phyloP scores from a whole-genome alignment of 345 rosid species.

The Bruguiera parviflora region DNA sequence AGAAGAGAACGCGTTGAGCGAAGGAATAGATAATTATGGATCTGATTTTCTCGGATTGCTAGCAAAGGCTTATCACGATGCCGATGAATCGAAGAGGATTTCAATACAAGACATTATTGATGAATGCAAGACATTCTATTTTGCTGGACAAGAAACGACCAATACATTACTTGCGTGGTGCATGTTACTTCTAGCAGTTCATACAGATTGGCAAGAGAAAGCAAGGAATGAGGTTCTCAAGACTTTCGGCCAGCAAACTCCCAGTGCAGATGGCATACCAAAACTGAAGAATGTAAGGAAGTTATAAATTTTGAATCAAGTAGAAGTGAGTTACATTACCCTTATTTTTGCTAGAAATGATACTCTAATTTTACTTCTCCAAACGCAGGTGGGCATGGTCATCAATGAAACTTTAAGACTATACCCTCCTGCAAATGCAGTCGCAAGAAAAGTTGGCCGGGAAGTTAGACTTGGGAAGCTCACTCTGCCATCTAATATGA shows the following conservation, averaged over 20 bases:
- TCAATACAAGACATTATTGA: slow-evolving; percentile 29
- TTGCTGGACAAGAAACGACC: slow-evolving; percentile 35
- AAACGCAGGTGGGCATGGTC: slow-evolving; percentile 16
- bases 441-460: slow-evolving; percentile 8
- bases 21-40: slow-evolving; percentile 11
- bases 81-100: slow-evolving; percentile 17
- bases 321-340: no score
- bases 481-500: slow-evolving; percentile 15
- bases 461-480: slow-evolving; percentile 23
- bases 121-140: slow-evolving; percentile 41
- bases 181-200: slow-evolving; percentile 27
- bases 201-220: slow-evolving; percentile 46
- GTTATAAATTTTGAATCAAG: no score
- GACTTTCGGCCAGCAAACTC: slow-evolving; percentile 26
- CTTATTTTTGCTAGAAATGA: no score
- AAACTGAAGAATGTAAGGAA: slow-evolving; percentile 34
- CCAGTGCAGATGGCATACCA: slow-evolving; percentile 23
- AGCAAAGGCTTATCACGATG: slow-evolving; percentile 8
- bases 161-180: slow-evolving; percentile 22
- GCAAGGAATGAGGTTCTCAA: slow-evolving; percentile 33
- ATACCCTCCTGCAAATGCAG: slow-evolving; percentile 3
- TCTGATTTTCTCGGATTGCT: slow-evolving; percentile 34
- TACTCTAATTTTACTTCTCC: not conserved
- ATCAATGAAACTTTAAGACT: slow-evolving; percentile 22
- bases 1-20: slow-evolving; percentile 13